Base-by-base conservation (phyloP, 352 stramenopile genomes). In the Phytophthora nicotianae region DNA sequence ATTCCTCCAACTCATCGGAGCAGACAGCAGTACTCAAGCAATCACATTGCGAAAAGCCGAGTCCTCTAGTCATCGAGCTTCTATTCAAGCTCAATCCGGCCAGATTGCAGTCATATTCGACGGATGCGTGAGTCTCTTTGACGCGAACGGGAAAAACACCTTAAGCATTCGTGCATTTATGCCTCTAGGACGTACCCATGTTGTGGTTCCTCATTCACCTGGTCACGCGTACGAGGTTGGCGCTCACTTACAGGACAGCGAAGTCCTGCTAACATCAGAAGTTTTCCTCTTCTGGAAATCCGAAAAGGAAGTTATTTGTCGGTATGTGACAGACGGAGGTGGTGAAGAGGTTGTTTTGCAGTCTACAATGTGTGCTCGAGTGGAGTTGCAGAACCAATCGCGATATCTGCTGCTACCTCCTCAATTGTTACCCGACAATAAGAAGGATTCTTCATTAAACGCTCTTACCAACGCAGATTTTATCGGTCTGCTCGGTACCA, bases 281-380 rank as follows among this genome's bases (percentile, higher is more conserved):
- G 54, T 81, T 13, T 68, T 91, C 11, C 58, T 91, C 16, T 91
- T 88, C 42, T 89, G 79, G 79, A 78, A 84, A 61, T 74, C 81
- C 1, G 57, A 81, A 5, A 60, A 55, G 21, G 81, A 91, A 57
- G 27, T 91, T 5, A 76, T 91, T 4, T 91, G 82, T 49, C 76
- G 82, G 26, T 91, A 86, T 56, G 80, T 83, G 40, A 75, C 69
- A 20, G 78, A 86, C 23, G 84, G 75, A 4, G 62, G 43, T 2
- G 79, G 79, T 2, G 77, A 90, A 10, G 84, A 91, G 45, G 71
- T 91, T 40, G 71, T 91, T 16, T 66, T 93, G 33, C 83, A 89
- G 48, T 86, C 76, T 0, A 72, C 70, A 19, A 65, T 89, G 40
- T 78, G 79, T 4, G 53, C 81, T 51, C 79, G 70, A 1, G 54